Conservation (phyloP, 345 rosid genomes). For the Moricandia arvensis region DNA sequence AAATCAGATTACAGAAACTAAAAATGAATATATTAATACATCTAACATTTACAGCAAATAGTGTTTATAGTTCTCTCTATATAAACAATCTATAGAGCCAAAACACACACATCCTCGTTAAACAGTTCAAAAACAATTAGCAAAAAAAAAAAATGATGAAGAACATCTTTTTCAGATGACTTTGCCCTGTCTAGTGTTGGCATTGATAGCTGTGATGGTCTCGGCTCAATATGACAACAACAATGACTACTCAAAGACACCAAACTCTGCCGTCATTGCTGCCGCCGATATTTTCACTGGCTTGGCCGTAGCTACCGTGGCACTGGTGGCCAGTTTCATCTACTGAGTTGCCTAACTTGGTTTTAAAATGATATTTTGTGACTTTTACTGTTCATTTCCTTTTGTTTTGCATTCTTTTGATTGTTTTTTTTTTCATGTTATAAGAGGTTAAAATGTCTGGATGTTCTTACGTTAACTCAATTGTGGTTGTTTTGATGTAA, state of each 20-base stretch:
- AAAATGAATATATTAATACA: no score
- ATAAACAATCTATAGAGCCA: no score
- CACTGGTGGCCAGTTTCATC: slow-evolving; percentile 12
- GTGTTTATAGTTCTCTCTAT: not conserved
- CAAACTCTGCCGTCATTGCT: slow-evolving; percentile 13
- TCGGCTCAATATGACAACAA: slow-evolving; percentile 20
- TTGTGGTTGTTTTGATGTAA: not conserved
- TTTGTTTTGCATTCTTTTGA: not conserved
- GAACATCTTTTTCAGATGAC: not conserved
- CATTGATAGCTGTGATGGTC: slow-evolving; percentile 11
- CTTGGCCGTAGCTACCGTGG: not conserved
- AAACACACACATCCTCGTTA: no score
- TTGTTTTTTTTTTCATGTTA: not conserved
- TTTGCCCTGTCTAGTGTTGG: slow-evolving; percentile 15
- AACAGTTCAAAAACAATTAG: no score
- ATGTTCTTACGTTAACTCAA: not conserved
- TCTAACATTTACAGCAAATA: not conserved
- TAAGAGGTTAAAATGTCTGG: not conserved
- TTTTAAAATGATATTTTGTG: not conserved
- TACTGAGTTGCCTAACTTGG: not conserved
- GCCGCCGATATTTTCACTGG: not conserved
- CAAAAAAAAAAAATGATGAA: no score
- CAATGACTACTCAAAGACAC: not conserved
- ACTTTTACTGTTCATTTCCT: not conserved
- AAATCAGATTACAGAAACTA: no score